These are phyloP conservation scores for Lodderomyces pseudojiufengensis DNA, from an alignment of 1,139 yeast species.

Conservation along the genomic window DNA sequence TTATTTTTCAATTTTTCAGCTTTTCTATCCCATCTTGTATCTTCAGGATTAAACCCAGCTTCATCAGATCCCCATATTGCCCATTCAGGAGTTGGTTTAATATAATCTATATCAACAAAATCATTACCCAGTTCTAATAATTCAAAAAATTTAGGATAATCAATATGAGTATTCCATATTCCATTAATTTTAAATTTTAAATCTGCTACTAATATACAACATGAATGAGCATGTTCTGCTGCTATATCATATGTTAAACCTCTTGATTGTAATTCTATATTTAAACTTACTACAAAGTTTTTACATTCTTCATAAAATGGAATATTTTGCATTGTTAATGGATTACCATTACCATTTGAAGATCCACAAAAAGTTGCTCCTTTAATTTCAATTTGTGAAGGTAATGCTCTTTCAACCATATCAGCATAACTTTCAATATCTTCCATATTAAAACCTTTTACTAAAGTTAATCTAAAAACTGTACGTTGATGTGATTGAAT, in stretches of 20 bases:
- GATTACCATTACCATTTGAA: conserved; percentile 74
- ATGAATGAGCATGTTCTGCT: conserved; percentile 94
- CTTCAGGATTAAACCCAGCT: conserved; percentile 90
- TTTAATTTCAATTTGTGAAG: conserved; percentile 87
- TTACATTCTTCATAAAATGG: conserved; percentile 93
- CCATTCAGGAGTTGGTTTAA: conserved; percentile 82
- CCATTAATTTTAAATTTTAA: conserved; percentile 64
- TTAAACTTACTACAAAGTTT: conserved; percentile 61
- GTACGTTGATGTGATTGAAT: conserved; percentile 79
- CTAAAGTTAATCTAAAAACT: conserved; percentile 85
- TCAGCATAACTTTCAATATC: conserved; percentile 87
- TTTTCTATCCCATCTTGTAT: conserved; percentile 63
- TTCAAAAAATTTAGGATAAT: conserved; percentile 73
- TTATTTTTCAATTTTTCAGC: conserved; percentile 56
- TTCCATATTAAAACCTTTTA: conserved; percentile 85
- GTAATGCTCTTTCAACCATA: conserved; percentile 74
- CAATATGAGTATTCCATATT: conserved; percentile 87
- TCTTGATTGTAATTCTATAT: conserved; percentile 54
- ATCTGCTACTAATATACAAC: conserved; percentile 85
- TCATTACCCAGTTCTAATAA: conserved; percentile 59
- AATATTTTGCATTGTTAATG: conserved; percentile 90
- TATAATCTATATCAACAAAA: conserved; percentile 78
- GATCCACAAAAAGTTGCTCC: conserved; percentile 96
- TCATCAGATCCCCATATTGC: conserved; percentile 82
- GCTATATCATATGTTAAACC: conserved; percentile 78